Percentiles rank a stretch among this genome's conserved stretches.
These are phyloP conservation scores for Bondarzewia mesenterica DNA, from an alignment of 1,284 basidiomycete species.

Conservation along the genomic window DNA sequence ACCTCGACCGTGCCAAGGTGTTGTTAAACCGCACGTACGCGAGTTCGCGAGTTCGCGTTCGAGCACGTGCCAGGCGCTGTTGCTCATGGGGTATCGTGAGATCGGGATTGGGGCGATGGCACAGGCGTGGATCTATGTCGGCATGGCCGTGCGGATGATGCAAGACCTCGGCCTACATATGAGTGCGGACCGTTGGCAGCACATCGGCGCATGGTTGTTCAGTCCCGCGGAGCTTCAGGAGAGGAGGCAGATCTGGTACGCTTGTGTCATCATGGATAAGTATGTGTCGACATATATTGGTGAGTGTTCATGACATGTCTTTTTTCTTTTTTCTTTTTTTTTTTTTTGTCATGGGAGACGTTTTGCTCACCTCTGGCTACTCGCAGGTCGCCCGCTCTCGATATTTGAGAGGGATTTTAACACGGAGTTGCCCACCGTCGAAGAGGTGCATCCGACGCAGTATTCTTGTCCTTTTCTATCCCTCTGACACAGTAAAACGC, in stretches of 20 bases:
- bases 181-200: conserved; percentile 65
- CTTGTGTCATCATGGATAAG: conserved; percentile 73
- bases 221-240: conserved; percentile 61
- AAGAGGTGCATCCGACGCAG: conserved; percentile 39
- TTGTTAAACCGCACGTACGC: conserved; percentile 64
- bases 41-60: conserved; percentile 66
- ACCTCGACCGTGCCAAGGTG: conserved; percentile 59
- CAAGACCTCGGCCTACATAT: conserved; percentile 84
- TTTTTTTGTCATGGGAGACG: neutral
- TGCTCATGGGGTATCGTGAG: conserved; percentile 77
- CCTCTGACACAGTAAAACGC: neutral
- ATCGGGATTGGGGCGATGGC: conserved; percentile 85
- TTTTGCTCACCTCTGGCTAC: no score
- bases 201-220: conserved; percentile 56
- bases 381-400: conserved; percentile 52
- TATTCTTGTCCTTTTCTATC: neutral
- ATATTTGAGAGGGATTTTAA: conserved; percentile 80
- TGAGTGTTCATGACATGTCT: neutral
- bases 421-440: conserved; percentile 56
- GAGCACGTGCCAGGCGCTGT: conserved; percentile 68
- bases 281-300: conserved; percentile 79
- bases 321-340: no score
- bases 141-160: conserved; percentile 76
- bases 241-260: conserved; percentile 74
- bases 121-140: conserved; percentile 75